Conservation (phyloP, 2,329 filamentous ascomycete species). For the Chaetomium strumarium region DNA sequence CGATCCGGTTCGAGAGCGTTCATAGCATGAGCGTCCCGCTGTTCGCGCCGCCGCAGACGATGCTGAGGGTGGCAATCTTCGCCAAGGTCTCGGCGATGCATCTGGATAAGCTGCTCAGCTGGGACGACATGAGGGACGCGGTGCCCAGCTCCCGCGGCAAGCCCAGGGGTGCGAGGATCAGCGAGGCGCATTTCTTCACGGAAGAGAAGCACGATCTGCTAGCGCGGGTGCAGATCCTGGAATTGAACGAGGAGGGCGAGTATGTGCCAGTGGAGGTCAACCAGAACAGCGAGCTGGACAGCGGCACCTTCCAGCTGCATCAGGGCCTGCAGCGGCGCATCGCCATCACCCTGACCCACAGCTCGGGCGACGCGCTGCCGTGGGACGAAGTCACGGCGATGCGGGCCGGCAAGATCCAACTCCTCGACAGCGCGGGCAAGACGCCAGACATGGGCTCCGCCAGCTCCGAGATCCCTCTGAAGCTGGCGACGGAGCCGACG, state of each 20-base stretch:
- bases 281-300: conserved; percentile 75
- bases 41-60: conserved; percentile 66
- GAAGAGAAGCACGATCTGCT: conserved; percentile 94
- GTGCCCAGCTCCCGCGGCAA: conserved; percentile 53
- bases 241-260: conserved; percentile 84
- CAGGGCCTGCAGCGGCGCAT: conserved; percentile 89
- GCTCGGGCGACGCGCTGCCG: conserved; percentile 77
- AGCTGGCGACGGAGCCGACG: conserved; percentile 69
- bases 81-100: conserved; percentile 89
- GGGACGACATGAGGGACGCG: conserved; percentile 94
- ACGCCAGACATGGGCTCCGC: conserved; percentile 70
- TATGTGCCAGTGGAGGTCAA: conserved; percentile 91
- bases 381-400: conserved; percentile 80
- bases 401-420: conserved; percentile 71
- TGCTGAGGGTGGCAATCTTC: conserved; percentile 82
- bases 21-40: conserved; percentile 95
- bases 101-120: conserved; percentile 92
- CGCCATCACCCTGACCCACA: conserved; percentile 83
- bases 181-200: conserved; percentile 86
- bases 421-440: conserved; percentile 81
- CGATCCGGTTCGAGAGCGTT: conserved; percentile 92
- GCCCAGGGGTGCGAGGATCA: conserved; percentile 61
- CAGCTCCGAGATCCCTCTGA: conserved; percentile 69
- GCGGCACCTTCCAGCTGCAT: conserved; percentile 90
- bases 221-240: conserved; percentile 78